Percentiles rank a stretch among this genome's conserved stretches.
Conservation (phyloP, 2,329 filamentous ascomycete species). For the Verticillium zaregamsianum region DNA sequence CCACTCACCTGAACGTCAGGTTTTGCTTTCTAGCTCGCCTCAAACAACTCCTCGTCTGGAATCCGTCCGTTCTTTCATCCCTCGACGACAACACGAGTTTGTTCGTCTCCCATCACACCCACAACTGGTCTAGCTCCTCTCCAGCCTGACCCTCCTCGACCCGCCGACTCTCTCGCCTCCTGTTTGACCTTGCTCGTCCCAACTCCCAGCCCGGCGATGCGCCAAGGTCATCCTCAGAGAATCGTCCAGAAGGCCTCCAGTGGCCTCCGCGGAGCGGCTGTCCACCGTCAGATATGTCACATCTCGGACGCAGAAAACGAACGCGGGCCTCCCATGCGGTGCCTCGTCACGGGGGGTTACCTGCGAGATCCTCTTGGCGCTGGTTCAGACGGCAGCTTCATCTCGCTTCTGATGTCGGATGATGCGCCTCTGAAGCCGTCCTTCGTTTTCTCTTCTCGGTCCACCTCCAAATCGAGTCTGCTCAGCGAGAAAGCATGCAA, state of each 20-base stretch:
- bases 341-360: not conserved
- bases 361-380: not conserved
- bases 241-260: not conserved
- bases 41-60: not conserved
- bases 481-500: not conserved
- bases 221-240: not conserved
- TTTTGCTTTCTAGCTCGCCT: not conserved
- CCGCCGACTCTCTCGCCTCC: not conserved
- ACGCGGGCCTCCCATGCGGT: not conserved
- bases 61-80: not conserved
- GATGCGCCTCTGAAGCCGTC: not conserved
- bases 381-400: not conserved
- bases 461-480: not conserved
- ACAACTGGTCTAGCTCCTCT: not conserved
- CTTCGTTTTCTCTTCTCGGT: not conserved
- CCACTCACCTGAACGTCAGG: not conserved
- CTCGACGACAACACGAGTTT: not conserved
- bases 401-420: not conserved
- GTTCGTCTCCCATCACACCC: not conserved
- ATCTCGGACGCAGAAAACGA: not conserved
- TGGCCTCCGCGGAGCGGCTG: not conserved
- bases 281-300: not conserved
- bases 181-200: not conserved
- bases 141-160: not conserved
- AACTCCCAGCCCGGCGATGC: not conserved